Conservation (phyloP, 345 rosid genomes). For the Salix koriyanagi region DNA sequence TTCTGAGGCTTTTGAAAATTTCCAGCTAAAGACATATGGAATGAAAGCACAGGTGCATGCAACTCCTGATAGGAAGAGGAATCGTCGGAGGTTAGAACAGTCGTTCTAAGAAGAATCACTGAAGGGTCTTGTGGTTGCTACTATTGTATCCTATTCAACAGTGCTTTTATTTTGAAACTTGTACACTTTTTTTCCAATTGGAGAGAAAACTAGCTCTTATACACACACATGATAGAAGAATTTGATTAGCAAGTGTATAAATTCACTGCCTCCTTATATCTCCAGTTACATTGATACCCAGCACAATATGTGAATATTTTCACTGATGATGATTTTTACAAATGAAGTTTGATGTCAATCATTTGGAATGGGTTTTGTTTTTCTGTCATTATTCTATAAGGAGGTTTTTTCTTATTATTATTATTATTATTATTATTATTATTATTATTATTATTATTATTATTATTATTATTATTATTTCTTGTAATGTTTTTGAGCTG, state of each 20-base stretch:
- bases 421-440: too few species aligned
- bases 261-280: not conserved
- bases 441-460: too few species aligned
- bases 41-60: constrained; percentile 13
- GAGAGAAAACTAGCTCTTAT: not conserved
- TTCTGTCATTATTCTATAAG: too few species aligned
- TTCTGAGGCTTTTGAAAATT: constrained; percentile 44
- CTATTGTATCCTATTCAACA: not conserved
- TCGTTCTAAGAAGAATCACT: not conserved
- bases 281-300: not conserved
- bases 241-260: constrained; percentile 2
- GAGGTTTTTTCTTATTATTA: too few species aligned
- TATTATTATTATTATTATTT: too few species aligned
- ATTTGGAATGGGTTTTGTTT: not conserved
- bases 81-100: not conserved
- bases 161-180: not conserved
- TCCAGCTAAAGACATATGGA: constrained; percentile 32
- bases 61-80: constrained; percentile 18
- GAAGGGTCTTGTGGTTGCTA: not conserved
- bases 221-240: not conserved
- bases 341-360: not conserved
- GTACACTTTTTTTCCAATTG: not conserved
- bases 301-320: not conserved
- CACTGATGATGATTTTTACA: not conserved
- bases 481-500: too few species aligned